Evolutionary conservation across 495 filamentous ascomycete genomes (phyloP), one percentile per base, ranked within the genome.

Genomic region (Aspergillus baeticus): DNA sequence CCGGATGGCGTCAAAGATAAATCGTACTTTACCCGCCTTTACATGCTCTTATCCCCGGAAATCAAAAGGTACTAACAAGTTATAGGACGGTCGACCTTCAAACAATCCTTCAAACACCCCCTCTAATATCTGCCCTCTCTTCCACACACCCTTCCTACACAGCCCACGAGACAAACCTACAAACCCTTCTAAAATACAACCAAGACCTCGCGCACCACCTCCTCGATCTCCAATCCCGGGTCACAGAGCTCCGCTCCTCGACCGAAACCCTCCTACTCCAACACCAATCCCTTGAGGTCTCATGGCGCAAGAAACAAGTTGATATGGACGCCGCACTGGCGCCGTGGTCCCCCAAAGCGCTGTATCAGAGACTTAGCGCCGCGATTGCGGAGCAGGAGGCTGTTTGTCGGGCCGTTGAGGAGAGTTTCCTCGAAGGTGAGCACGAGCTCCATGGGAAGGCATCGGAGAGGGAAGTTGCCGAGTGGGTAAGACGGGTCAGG

Each of bases 291-390:
- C 84, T 96, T 2, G 94, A 97, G 66, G 85, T 89, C n/a, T 84
- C 87, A 54, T 97, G 94, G 91, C 84, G 88, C 38, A 81, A 85
- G 43, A 96, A 95, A 68, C 90, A 97, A 68, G 77, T 80, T 3
- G 89, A 90, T 52, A 94, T 96, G 86, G 94, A 98, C 65, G 71
- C 80, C 5, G 90, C 89, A 8, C 74, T 98, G 44, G 84, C 86
- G 55, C 88, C 88, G 10, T 98, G 94, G 75, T 86, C 88, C 33
- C 90, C 92, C 0, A 89, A 87, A 38, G 85, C 84, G 38, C 71
- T 97, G 63, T 97, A 97, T 61, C 86, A 89, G 69, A 78, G 87
- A 14, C 75, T 96, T 15, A 80, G 73, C n/a, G 86, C 84, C 47
- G 84, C 82, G 13, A 81, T 96, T 26, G 77, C 78, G 23, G 94